Conservation (phyloP, 2,329 filamentous ascomycete species). For the Scleromitrula shiraiana region DNA sequence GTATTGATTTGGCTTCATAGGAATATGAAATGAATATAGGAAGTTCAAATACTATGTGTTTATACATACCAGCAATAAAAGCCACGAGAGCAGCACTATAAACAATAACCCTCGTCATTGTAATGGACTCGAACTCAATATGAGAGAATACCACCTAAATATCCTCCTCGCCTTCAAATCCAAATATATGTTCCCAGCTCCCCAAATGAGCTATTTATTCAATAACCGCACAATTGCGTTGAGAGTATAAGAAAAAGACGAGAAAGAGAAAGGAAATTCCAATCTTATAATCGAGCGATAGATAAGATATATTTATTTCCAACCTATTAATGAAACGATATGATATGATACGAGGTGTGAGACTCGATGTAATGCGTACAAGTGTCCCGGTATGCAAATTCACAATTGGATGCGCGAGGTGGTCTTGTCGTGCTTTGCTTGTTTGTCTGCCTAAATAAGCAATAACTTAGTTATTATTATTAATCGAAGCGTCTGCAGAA, state of each 20-base stretch:
- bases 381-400: too few species aligned
- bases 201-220: neutral
- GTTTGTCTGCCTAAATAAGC: neutral
- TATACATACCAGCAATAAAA: conserved; percentile 37
- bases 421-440: too few species aligned
- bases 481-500: neutral
- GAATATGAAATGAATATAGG: too few species aligned
- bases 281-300: too few species aligned
- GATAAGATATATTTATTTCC: too few species aligned
- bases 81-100: conserved; percentile 35
- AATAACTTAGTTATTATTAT: neutral
- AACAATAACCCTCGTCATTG: conserved; percentile 37
- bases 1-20: too few species aligned
- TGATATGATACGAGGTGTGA: too few species aligned
- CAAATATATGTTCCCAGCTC: conserved; percentile 10
- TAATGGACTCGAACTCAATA: conserved; percentile 1
- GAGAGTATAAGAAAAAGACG: neutral
- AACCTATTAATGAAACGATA: too few species aligned
- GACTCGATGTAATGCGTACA: too few species aligned
- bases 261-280: too few species aligned
- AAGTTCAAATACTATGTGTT: too few species aligned
- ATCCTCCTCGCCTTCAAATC: conserved; percentile 8
- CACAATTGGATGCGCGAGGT: too few species aligned
- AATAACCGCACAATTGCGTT: neutral
- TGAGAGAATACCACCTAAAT: conserved; percentile 1